Evolutionary conservation across 257 asterid species (phyloP), one percentile per base, ranked within the genome.

Genomic region (Scutellaria galericulata): DNA sequence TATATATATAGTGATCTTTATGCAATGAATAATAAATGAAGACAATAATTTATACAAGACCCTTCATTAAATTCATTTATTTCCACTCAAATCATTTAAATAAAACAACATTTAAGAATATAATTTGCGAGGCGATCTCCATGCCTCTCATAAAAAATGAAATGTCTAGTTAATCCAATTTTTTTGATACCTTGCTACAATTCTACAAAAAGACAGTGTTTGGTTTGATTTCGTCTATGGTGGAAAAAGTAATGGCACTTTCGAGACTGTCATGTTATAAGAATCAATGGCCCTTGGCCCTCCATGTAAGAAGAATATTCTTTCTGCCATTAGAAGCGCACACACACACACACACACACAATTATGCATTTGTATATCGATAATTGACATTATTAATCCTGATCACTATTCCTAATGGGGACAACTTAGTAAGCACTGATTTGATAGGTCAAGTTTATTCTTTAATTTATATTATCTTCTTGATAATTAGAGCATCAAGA

Each of bases 221-320:
- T 76, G 84, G 84, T 71, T 76, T 71, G 15, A 31, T 68, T 46
- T 73, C 70, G 58, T n/a, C 35, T 5, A 46, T 56, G 52, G 10
- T 24, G 12, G 5, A 58, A 72, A 59, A 7, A 58, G 56, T 66
- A 50, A 46, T 52, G 41, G 51, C 59, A 42, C 27, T 65, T 65
- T 57, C 40, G 12, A 39, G 69, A 47, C 9, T 70, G 47, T 61
- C 51, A 24, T 37, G 51, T 7, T 4, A 60, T 12, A 42, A 51
- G 70, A 70, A 70, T 20, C 55, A 59, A 52, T 51, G 82, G 75
- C 15, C 52, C 75, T 75, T 51, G 82, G 75, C 15, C 52, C 75
- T 75, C 74, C 67, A 12, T 62, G 14, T 4, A 10, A 65, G 80
- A 10, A 60, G 80, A 77, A 81, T 81, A 81, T 81, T 70, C 82